These are phyloP conservation scores for Cetradonia linearis DNA, from an alignment of 495 filamentous ascomycete genomes.

Conservation along the genomic window DNA sequence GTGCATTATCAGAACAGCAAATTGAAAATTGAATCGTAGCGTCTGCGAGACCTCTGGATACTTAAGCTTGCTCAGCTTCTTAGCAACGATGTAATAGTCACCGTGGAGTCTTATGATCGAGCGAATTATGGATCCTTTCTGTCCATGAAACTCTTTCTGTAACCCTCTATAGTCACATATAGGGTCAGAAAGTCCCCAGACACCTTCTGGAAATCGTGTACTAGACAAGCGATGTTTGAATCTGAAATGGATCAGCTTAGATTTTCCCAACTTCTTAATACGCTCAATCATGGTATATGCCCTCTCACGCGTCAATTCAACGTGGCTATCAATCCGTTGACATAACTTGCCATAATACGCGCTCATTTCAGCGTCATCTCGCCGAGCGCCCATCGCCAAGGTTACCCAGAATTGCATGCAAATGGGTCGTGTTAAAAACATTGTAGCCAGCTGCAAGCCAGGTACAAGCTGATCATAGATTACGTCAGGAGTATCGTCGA, in stretches of 20 bases:
- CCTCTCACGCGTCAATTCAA: constrained; percentile 20
- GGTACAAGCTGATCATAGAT: constrained; percentile 25
- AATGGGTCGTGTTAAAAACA: constrained; percentile 23
- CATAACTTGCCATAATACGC: constrained; percentile 14
- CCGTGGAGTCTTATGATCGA: constrained; percentile 19
- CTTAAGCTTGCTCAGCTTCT: constrained; percentile 22
- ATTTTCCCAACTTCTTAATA: constrained; percentile 17
- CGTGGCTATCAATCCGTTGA: constrained; percentile 22
- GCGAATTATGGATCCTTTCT: constrained; percentile 17
- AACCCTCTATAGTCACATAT: constrained; percentile 22
- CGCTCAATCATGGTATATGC: constrained; percentile 18
- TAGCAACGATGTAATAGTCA: constrained; percentile 23
- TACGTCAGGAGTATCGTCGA: constrained; percentile 23
- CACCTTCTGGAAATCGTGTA: background rate
- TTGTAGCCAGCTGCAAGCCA: constrained; percentile 21
- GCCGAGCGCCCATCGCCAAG: constrained; percentile 19
- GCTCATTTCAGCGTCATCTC: constrained; percentile 20
- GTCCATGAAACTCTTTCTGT: constrained; percentile 6
- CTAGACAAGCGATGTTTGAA: constrained; percentile 18
- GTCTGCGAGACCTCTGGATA: constrained; percentile 24
- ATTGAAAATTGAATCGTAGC: constrained; percentile 24
- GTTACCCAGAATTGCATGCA: constrained; percentile 28
- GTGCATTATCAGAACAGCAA: constrained; percentile 23
- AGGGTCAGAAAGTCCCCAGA: constrained; percentile 13
- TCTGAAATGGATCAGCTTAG: constrained; percentile 20